These are phyloP conservation scores for Allomyces arbusculus DNA, from an alignment of 192 early-diverging fungal genomes.

Conservation along the genomic window DNA sequence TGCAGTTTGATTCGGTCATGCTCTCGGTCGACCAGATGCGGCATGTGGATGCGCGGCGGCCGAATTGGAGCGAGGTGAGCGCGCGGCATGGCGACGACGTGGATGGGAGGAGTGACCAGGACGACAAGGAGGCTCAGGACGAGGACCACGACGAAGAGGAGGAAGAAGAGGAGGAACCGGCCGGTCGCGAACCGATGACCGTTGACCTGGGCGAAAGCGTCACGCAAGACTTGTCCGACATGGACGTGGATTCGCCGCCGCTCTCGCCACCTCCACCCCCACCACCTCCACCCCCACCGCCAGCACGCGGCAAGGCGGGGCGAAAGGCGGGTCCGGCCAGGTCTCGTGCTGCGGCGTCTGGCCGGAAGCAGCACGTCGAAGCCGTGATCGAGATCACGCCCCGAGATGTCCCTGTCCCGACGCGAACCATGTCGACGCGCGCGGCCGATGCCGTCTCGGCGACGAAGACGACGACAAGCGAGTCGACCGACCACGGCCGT, in stretches of 20 bases:
- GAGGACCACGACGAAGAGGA: neutral
- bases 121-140: neutral
- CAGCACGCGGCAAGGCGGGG: too few relatives aligned
- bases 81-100: neutral
- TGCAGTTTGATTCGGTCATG: neutral
- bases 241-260: too few relatives aligned
- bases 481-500: neutral
- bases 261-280: too few relatives aligned
- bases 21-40: neutral
- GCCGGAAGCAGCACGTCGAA: too few relatives aligned
- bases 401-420: neutral
- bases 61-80: neutral
- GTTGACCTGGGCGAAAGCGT: neutral
- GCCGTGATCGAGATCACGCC: neutral
- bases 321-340: too few relatives aligned
- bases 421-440: neutral
- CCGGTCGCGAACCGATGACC: neutral
- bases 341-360: too few relatives aligned
- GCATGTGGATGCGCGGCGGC: neutral
- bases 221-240: too few relatives aligned
- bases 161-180: neutral
- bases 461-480: neutral
- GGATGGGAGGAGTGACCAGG: too few relatives aligned
- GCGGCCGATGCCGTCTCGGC: neutral
- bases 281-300: too few relatives aligned